phyloP scores from a whole-genome alignment of 2,329 filamentous ascomycete genomes.

The Metarhizium rileyi region DNA sequence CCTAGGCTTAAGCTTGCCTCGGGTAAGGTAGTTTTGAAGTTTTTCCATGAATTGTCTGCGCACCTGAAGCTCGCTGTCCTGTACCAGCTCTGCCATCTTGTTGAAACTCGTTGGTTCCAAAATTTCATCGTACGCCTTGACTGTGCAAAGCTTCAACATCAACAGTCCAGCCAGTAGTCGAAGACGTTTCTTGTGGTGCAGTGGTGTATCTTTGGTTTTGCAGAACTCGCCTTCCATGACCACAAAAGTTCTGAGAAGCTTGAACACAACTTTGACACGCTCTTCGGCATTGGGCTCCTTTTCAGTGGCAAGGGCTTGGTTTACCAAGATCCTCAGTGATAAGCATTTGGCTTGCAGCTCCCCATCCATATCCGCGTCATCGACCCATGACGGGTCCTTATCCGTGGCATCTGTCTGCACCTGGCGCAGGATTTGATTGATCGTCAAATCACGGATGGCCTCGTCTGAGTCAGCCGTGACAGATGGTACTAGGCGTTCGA shows the following conservation, averaged over 20 bases:
- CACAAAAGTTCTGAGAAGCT: slow-evolving; percentile 68
- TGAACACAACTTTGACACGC: slow-evolving; percentile 60
- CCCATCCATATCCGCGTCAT: slow-evolving; percentile 60
- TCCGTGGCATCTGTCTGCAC: slow-evolving; percentile 53
- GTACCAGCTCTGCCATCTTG: slow-evolving; percentile 66
- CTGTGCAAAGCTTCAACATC: slow-evolving; percentile 73
- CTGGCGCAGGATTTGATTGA: slow-evolving; percentile 63
- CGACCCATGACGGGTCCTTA: slow-evolving; percentile 54
- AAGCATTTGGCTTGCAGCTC: slow-evolving; percentile 77
- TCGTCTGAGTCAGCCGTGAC: slow-evolving; percentile 66
- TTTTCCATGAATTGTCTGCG: slow-evolving; percentile 72
- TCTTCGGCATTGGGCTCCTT: slow-evolving; percentile 44
- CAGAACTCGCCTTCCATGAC: slow-evolving; percentile 69
- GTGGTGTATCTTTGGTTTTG: slow-evolving; percentile 64
- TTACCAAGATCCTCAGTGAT: slow-evolving; percentile 77
- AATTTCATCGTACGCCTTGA: slow-evolving; percentile 65
- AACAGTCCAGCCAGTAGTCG: slow-evolving; percentile 73
- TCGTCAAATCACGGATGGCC: slow-evolving; percentile 66
- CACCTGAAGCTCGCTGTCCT: slow-evolving; percentile 66
- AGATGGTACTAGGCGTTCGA: slow-evolving; percentile 65
- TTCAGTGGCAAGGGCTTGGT: slow-evolving; percentile 59
- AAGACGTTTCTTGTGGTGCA: slow-evolving; percentile 69
- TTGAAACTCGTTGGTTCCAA: slow-evolving; percentile 71
- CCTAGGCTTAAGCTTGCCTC: slow-evolving; percentile 56
- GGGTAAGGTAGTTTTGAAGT: slow-evolving; percentile 81